These are phyloP conservation scores for Botryotinia convoluta DNA, from an alignment of 2,329 filamentous ascomycete species.

Conservation along the genomic window DNA sequence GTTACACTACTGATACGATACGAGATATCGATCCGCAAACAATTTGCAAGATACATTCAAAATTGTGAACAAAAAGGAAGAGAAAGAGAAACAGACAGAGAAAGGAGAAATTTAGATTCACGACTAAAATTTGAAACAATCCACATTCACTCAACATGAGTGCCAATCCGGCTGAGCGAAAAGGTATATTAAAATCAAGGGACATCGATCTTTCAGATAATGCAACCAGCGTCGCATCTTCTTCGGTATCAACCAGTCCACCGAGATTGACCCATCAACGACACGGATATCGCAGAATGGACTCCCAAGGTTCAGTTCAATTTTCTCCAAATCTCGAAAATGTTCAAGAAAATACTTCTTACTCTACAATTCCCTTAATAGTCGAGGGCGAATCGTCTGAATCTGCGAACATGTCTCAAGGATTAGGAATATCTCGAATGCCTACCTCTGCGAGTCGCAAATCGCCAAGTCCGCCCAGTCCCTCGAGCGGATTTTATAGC, in stretches of 20 bases:
- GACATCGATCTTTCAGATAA: neutral
- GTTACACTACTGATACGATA: constrained; percentile 11
- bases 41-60: neutral
- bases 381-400: neutral
- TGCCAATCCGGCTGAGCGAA: neutral
- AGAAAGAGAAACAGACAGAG: neutral
- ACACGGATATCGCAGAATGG: constrained; percentile 17
- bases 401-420: constrained; percentile 1
- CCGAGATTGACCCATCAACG: constrained; percentile 3
- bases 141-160: constrained; percentile 10
- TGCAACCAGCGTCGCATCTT: neutral
- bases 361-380: neutral
- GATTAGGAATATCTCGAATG: constrained; percentile 17
- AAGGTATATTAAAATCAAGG: neutral
- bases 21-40: constrained; percentile 1
- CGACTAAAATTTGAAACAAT: neutral
- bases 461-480: constrained; percentile 10
- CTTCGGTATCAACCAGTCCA: neutral
- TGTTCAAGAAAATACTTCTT: too few relatives aligned
- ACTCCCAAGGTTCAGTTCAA: constrained; percentile 15
- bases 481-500: constrained; percentile 6
- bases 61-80: neutral
- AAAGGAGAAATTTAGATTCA: neutral
- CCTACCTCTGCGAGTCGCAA: constrained; percentile 2
- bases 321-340: constrained; percentile 2